Evolutionary conservation across 108 stramenopile species (phyloP).

Genomic region (Cyclotella choctawhatcheeana): DNA sequence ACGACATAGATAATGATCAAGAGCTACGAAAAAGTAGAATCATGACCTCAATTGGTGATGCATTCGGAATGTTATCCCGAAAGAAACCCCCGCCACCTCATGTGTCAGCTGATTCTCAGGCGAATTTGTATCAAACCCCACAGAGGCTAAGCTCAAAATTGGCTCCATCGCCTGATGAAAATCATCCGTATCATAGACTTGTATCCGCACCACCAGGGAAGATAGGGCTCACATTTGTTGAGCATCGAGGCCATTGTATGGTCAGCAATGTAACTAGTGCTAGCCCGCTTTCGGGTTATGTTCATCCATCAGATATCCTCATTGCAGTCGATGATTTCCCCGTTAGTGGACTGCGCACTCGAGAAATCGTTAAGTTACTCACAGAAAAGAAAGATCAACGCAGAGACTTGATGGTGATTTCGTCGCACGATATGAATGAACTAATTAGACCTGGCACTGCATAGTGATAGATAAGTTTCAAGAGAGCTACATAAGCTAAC

Average conservation of each 20-base stretch:
- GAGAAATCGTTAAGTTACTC: constrained; percentile 81
- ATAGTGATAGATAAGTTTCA: not conserved
- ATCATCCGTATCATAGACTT: constrained; percentile 78
- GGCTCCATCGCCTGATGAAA: constrained; percentile 23
- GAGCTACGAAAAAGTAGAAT: constrained; percentile 40
- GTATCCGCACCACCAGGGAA: constrained; percentile 86
- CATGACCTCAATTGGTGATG: constrained; percentile 81
- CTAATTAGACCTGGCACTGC: constrained; percentile 44
- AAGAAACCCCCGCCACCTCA: constrained; percentile 45
- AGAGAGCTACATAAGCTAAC: no score
- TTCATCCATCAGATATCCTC: constrained; percentile 82
- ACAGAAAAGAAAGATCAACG: constrained; percentile 67
- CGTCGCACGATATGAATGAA: constrained; percentile 75
- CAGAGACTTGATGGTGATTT: constrained; percentile 80
- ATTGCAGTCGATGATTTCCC: constrained; percentile 86
- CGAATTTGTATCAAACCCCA: constrained; percentile 16
- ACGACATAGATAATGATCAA: constrained; percentile 12
- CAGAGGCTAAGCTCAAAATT: not conserved
- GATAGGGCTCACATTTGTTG: constrained; percentile 86
- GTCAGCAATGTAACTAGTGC: constrained; percentile 76
- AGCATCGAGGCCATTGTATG: constrained; percentile 87
- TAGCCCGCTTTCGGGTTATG: constrained; percentile 80
- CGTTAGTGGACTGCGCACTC: constrained; percentile 81
- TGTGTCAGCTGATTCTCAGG: not conserved
- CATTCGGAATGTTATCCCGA: constrained; percentile 74